phyloP scores from a whole-genome alignment of 2,329 filamentous ascomycete species.

The Trichoderma oligosporum region DNA sequence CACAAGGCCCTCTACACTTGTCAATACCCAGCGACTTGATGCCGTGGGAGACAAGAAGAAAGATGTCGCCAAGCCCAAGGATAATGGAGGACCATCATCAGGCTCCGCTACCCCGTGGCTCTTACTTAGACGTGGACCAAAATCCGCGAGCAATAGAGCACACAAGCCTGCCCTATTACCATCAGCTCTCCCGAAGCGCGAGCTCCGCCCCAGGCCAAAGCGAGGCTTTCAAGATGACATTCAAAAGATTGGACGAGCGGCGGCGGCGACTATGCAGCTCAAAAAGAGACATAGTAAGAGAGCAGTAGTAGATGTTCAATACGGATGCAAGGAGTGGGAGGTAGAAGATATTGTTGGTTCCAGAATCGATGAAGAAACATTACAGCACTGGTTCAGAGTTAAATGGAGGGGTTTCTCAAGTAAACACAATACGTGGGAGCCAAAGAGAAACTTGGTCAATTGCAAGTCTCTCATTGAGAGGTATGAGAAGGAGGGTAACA shows the following conservation, averaged over 20 bases:
- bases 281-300: neutral
- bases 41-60: neutral
- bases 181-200: neutral
- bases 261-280: neutral
- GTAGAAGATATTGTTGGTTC: constrained; percentile 47
- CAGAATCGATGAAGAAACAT: constrained; percentile 36
- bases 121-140: neutral
- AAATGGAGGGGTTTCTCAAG: constrained; percentile 51
- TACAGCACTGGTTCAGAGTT: constrained; percentile 44
- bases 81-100: neutral
- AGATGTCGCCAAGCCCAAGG: neutral
- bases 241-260: neutral
- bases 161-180: neutral
- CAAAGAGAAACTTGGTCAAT: constrained; percentile 41
- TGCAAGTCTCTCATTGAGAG: constrained; percentile 36
- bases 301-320: constrained; percentile 16
- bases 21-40: neutral
- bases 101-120: neutral
- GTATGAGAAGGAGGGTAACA: constrained; percentile 35
- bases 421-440: constrained; percentile 53
- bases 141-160: neutral
- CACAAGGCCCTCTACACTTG: neutral
- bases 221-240: neutral
- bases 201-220: neutral
- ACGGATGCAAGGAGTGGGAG: constrained; percentile 35